Conservation (phyloP, 176 grass and related monocot genomes). For the Aegilops bicornis region DNA sequence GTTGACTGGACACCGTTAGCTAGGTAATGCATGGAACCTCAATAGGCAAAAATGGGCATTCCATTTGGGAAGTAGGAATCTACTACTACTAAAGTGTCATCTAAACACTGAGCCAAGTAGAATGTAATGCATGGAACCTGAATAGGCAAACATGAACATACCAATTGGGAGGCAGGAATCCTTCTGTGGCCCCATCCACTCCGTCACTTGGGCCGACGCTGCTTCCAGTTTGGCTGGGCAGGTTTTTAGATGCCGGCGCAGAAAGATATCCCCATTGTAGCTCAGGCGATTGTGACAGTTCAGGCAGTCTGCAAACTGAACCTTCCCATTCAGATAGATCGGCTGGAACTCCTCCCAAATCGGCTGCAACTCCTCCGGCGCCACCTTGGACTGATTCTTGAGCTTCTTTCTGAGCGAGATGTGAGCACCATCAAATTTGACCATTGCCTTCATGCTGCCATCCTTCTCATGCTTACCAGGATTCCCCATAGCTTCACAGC, state of each 20-base stretch:
- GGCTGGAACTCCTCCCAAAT: slow-evolving; percentile 58
- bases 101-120: too few species aligned
- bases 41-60: too few species aligned
- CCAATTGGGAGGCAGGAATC: slow-evolving; percentile 38
- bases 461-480: slow-evolving; percentile 8
- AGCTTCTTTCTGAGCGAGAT: neutral
- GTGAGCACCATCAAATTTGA: neutral
- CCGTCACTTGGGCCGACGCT: too few species aligned
- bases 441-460: neutral
- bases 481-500: slow-evolving; percentile 30
- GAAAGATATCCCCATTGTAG: slow-evolving; percentile 40
- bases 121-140: neutral
- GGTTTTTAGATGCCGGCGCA: slow-evolving; percentile 48
- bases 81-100: too few species aligned
- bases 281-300: slow-evolving; percentile 44
- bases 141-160: slow-evolving; percentile 12
- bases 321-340: slow-evolving; percentile 41
- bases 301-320: slow-evolving; percentile 43
- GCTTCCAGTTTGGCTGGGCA: slow-evolving; percentile 32
- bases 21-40: neutral
- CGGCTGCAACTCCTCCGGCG: too few species aligned
- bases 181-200: neutral
- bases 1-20: neutral
- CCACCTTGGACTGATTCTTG: slow-evolving; percentile 40
- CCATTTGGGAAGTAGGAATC: too few species aligned